These are phyloP conservation scores for Tolypocladium endophyticum DNA, from an alignment of 2,329 filamentous ascomycete genomes.

Conservation along the genomic window DNA sequence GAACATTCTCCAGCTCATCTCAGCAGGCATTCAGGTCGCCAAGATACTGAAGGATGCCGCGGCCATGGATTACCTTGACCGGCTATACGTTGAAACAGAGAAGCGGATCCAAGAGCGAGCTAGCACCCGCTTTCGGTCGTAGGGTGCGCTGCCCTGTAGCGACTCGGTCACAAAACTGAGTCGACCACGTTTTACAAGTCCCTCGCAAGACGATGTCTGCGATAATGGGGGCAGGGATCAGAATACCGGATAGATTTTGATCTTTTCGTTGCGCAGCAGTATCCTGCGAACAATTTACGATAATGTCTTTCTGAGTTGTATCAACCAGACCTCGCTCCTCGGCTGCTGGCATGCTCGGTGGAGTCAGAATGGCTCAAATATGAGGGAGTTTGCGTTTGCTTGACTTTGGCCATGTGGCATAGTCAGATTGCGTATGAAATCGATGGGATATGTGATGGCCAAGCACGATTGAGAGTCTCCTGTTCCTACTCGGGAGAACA, in stretches of 20 bases:
- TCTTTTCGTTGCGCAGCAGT: not conserved
- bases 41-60: conserved; percentile 77
- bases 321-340: not conserved
- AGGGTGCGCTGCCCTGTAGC: conserved; percentile 5
- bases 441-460: not conserved
- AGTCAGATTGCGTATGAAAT: not conserved
- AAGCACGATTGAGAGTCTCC: not conserved
- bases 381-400: not conserved
- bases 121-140: conserved; percentile 21
- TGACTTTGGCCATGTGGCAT: not conserved
- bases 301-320: conserved; percentile 2
- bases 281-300: conserved; percentile 3
- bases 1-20: conserved; percentile 80
- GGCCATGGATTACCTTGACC: conserved; percentile 74
- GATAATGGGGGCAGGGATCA: not conserved
- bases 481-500: not conserved
- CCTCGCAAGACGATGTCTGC: not conserved
- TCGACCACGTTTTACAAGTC: conserved; percentile 9
- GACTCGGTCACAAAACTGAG: conserved; percentile 5
- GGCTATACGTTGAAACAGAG: conserved; percentile 74
- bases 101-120: conserved; percentile 62
- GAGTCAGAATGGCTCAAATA: not conserved
- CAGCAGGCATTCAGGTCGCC: conserved; percentile 76
- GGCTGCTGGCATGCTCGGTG: conserved; percentile 3
- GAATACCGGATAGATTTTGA: not conserved